Conservation (phyloP, 495 filamentous ascomycete species). For the Penicillium steckii region DNA sequence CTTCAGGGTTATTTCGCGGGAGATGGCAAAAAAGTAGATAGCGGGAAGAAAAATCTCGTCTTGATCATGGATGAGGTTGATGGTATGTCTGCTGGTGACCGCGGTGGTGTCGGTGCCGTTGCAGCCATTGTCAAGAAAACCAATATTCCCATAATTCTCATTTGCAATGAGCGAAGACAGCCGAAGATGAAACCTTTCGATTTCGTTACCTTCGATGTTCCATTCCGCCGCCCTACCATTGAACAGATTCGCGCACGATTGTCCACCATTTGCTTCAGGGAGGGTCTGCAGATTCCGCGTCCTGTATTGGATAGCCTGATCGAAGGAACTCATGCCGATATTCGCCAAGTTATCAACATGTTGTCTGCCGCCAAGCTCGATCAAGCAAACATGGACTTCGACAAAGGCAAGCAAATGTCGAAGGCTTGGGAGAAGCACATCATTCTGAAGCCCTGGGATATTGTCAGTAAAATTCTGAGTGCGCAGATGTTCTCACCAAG, state of each 20-base stretch:
- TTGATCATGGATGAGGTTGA: constrained; percentile 99
- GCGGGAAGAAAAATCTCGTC: constrained; percentile 83
- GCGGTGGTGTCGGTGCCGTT: constrained; percentile 91
- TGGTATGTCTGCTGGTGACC: constrained; percentile 96
- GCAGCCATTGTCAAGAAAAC: constrained; percentile 94
- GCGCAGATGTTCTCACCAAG: constrained; percentile 79
- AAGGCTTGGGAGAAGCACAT: constrained; percentile 99
- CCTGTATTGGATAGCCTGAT: constrained; percentile 93
- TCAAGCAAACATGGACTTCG: constrained; percentile 71
- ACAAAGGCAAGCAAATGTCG: constrained; percentile 85
- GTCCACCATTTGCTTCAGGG: constrained; percentile 90
- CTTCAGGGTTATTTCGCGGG: constrained; percentile 90
- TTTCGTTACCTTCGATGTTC: constrained; percentile 73
- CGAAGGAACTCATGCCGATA: constrained; percentile 91
- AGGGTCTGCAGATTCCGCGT: constrained; percentile 80
- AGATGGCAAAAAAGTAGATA: constrained; percentile 75
- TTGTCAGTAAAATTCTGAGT: constrained; percentile 85
- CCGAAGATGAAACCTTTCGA: constrained; percentile 99
- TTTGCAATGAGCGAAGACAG: constrained; percentile 90
- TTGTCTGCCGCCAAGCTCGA: constrained; percentile 89
- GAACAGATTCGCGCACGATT: constrained; percentile 87
- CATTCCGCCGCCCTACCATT: constrained; percentile 83
- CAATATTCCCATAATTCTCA: constrained; percentile 90
- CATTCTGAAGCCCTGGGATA: constrained; percentile 96
- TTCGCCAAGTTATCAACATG: constrained; percentile 99